Conservation (phyloP, 2,329 filamentous ascomycete genomes). For the Pezicula rhizophila region DNA sequence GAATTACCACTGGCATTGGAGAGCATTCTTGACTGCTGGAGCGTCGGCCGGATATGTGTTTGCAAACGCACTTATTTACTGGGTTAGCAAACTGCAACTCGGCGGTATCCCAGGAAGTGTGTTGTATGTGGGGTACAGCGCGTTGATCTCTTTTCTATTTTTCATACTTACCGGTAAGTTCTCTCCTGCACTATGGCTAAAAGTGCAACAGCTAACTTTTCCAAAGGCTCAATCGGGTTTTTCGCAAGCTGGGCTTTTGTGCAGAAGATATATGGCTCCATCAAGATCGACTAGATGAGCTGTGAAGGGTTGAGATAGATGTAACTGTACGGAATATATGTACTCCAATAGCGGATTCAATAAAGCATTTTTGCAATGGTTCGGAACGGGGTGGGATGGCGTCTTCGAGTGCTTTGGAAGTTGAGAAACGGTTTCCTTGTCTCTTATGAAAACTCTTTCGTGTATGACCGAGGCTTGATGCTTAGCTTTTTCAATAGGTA, state of each 20-base stretch:
- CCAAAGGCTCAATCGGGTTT: constrained; percentile 84
- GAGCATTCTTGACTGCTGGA: constrained; percentile 84
- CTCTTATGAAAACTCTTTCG: too few species aligned
- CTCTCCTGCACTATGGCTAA: background rate
- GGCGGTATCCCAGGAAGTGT: constrained; percentile 80
- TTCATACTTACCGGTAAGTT: constrained; percentile 87
- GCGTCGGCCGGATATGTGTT: constrained; percentile 91
- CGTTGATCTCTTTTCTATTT: constrained; percentile 81
- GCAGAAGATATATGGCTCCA: constrained; percentile 89
- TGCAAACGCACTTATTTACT: constrained; percentile 83
- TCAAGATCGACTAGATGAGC: constrained; percentile 77
- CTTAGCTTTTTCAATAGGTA: too few species aligned
- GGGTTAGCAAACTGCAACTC: constrained; percentile 80
- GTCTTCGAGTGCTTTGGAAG: too few species aligned
- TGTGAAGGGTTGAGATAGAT: too few species aligned
- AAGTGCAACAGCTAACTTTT: constrained; percentile 13
- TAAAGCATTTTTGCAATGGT: too few species aligned
- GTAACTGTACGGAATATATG: too few species aligned
- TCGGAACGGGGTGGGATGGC: too few species aligned
- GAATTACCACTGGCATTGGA: constrained; percentile 99
- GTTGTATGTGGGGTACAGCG: constrained; percentile 89
- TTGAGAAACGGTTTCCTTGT: too few species aligned
- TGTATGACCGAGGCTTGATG: too few species aligned
- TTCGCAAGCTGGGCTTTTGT: constrained; percentile 94
- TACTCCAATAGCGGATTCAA: too few species aligned